Evolutionary conservation across 345 rosid genomes (phyloP).

Genomic region (rapeseed (Brassica napus)): DNA sequence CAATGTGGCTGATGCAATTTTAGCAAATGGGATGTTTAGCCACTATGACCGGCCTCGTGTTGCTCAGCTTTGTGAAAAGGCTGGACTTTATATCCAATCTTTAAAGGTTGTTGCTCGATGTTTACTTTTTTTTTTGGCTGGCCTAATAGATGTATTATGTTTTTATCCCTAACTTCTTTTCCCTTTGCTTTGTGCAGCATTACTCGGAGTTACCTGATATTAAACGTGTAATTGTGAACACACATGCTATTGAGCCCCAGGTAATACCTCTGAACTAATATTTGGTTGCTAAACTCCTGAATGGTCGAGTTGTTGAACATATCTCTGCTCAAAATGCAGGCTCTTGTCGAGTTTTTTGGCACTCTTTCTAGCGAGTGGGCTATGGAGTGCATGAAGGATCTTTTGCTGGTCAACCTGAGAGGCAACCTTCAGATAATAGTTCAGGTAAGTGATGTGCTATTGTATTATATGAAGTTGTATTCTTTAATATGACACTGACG

Average conservation of each 20-base stretch:
- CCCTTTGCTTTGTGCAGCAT: slow-evolving; percentile 65
- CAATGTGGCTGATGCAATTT: slow-evolving; percentile 98
- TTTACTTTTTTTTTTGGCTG: slow-evolving; percentile 17
- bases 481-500: slow-evolving; percentile 30
- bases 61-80: slow-evolving; percentile 98
- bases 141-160: neutral
- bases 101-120: slow-evolving; percentile 59
- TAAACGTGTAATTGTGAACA: slow-evolving; percentile 98
- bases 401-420: slow-evolving; percentile 85
- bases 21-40: slow-evolving; percentile 99
- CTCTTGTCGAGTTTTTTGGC: slow-evolving; percentile 98
- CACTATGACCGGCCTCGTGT: slow-evolving; percentile 98
- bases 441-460: slow-evolving; percentile 59
- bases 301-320: slow-evolving; percentile 20
- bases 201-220: slow-evolving; percentile 96
- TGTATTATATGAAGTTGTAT: slow-evolving; percentile 8
- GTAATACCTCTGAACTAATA: slow-evolving; percentile 41
- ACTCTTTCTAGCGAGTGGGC: slow-evolving; percentile 99
- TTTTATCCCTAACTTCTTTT: slow-evolving; percentile 27
- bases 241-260: slow-evolving; percentile 99
- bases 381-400: slow-evolving; percentile 99
- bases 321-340: slow-evolving; percentile 46
- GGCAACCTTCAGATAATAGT: slow-evolving; percentile 99
- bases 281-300: slow-evolving; percentile 18
- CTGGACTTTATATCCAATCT: slow-evolving; percentile 90